Percentiles rank a stretch among this genome's conserved stretches.
Evolutionary conservation across 805 yeast species (phyloP).

Genomic region (Brettanomyces naardenensis): DNA sequence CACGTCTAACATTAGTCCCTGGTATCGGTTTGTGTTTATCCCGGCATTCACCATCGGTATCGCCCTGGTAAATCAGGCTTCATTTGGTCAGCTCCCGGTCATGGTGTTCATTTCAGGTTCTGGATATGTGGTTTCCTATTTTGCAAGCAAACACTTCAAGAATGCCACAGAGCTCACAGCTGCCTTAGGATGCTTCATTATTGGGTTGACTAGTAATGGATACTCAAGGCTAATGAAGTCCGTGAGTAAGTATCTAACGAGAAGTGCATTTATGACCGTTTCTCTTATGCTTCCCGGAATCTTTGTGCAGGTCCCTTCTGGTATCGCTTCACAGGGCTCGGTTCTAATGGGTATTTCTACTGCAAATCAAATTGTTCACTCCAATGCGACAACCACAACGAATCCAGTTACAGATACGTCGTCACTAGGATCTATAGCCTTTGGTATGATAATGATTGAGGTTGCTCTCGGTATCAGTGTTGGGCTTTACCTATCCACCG

Average conservation of each 20-base stretch:
- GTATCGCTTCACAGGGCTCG: conserved; percentile 86
- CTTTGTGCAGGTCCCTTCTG: conserved; percentile 91
- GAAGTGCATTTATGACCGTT: conserved; percentile 55
- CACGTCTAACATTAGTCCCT: conserved; percentile 42
- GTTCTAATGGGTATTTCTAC: conserved; percentile 69
- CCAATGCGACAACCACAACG: conserved; percentile 23
- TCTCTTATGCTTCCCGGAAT: conserved; percentile 95
- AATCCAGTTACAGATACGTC: conserved; percentile 7
- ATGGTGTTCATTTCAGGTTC: conserved; percentile 71
- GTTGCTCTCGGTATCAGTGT: conserved; percentile 92
- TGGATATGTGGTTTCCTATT: conserved; percentile 80
- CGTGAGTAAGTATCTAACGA: conserved; percentile 15
- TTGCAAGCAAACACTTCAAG: conserved; percentile 62
- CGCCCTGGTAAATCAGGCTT: conserved; percentile 81
- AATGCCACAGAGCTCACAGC: conserved; percentile 71
- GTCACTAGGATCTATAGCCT: conserved; percentile 30
- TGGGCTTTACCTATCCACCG: conserved; percentile 85
- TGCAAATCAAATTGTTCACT: conserved; percentile 59
- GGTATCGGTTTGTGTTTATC: conserved; percentile 64
- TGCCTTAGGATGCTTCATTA: conserved; percentile 83
- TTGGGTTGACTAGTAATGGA: conserved; percentile 81
- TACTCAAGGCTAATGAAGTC: conserved; percentile 86
- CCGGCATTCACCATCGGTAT: conserved; percentile 57
- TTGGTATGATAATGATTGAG: conserved; percentile 84
- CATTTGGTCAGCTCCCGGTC: conserved; percentile 71